phyloP scores from a whole-genome alignment of 2,329 filamentous ascomycete genomes.

The Penicillium griseofulvum region DNA sequence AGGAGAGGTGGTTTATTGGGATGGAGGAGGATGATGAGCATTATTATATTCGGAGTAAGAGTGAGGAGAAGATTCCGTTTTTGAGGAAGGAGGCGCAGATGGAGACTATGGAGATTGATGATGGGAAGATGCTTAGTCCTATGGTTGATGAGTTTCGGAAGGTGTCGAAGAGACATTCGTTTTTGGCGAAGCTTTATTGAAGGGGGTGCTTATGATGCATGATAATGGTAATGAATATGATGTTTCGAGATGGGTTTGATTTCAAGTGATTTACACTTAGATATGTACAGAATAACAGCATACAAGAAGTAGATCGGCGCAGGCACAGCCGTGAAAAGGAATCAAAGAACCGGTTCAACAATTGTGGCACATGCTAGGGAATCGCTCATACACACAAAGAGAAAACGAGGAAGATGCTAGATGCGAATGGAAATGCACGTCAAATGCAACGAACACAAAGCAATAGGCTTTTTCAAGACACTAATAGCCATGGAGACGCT shows the following conservation, averaged over 20 bases:
- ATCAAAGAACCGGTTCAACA: neutral
- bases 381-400: conserved; percentile 17
- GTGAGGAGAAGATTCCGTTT: conserved; percentile 19
- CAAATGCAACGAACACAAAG: conserved; percentile 13
- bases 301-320: neutral
- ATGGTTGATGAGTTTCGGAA: conserved; percentile 35
- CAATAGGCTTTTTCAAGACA: conserved; percentile 13
- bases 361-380: conserved; percentile 19
- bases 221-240: neutral
- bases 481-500: conserved; percentile 10
- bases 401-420: neutral
- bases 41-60: conserved; percentile 48
- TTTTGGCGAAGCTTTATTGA: conserved; percentile 29
- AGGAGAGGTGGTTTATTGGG: conserved; percentile 45
- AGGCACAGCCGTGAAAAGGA: neutral
- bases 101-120: conserved; percentile 18
- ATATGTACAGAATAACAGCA: conserved; percentile 12
- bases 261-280: neutral
- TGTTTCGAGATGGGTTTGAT: neutral
- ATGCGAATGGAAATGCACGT: neutral
- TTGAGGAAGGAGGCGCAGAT: neutral
- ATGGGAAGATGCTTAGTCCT: conserved; percentile 28
- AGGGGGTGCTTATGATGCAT: neutral
- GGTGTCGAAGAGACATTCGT: conserved; percentile 29
- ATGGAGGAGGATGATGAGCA: conserved; percentile 52